phyloP scores from a whole-genome alignment of 2,329 filamentous ascomycete species.

The Rosellinia necatrix region DNA sequence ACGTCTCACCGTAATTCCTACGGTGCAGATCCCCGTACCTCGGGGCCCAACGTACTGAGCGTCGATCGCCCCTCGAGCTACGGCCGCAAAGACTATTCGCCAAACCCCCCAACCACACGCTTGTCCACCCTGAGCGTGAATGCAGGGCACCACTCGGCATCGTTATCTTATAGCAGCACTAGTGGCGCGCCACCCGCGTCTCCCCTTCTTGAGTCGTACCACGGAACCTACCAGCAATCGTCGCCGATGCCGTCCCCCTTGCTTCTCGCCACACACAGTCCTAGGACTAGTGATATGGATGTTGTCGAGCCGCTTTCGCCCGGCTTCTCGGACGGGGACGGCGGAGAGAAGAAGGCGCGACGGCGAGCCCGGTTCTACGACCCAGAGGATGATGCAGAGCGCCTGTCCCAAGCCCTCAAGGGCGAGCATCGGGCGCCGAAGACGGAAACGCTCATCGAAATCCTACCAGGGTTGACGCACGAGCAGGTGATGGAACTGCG shows the following conservation, averaged over 20 bases:
- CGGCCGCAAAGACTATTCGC: constrained; percentile 48
- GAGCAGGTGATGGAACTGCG: constrained; percentile 87
- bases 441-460: constrained; percentile 74
- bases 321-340: constrained; percentile 54
- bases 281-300: constrained; percentile 39
- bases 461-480: constrained; percentile 81
- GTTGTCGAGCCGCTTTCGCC: constrained; percentile 58
- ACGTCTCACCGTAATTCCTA: constrained; percentile 41
- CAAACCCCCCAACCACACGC: constrained; percentile 52
- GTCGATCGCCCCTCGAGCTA: constrained; percentile 44
- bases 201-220: constrained; percentile 88
- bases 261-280: constrained; percentile 59
- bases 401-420: constrained; percentile 75
- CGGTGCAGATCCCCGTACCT: constrained; percentile 44
- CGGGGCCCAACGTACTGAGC: constrained; percentile 47
- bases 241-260: constrained; percentile 92
- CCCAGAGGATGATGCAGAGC: constrained; percentile 75
- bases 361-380: constrained; percentile 82
- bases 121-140: constrained; percentile 60
- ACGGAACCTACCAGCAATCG: constrained; percentile 90
- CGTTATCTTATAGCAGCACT: constrained; percentile 50
- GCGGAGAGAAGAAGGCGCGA: constrained; percentile 49
- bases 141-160: constrained; percentile 48
- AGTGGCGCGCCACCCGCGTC: constrained; percentile 67
- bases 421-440: constrained; percentile 67